phyloP scores from a whole-genome alignment of 2,329 filamentous ascomycete species.

The Colletotrichum gloeosporioides region DNA sequence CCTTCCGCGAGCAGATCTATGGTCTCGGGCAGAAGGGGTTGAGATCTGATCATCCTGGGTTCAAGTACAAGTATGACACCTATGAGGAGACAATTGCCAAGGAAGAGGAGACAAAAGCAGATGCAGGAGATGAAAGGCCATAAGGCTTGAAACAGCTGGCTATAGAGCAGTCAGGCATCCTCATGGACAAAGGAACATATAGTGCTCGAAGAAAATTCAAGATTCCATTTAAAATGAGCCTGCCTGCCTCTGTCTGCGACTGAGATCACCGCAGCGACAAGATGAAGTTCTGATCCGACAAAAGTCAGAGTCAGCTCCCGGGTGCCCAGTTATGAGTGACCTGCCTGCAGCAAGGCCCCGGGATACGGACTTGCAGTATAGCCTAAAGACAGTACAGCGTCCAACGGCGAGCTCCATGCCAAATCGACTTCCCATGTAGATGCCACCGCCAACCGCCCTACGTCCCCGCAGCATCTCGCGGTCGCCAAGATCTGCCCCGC shows the following conservation, averaged over 20 bases:
- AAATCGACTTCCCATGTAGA: neutral
- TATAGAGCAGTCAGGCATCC: neutral
- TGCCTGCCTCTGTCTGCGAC: too few relatives aligned
- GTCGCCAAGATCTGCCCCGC: neutral
- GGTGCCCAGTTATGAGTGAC: neutral
- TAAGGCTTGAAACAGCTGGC: neutral
- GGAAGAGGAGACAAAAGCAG: neutral
- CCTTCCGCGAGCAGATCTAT: constrained; percentile 6
- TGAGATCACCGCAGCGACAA: neutral
- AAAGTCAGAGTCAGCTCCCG: neutral
- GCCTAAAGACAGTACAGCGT: neutral
- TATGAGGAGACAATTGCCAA: neutral
- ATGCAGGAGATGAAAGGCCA: too few relatives aligned
- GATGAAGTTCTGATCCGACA: neutral
- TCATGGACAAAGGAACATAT: neutral
- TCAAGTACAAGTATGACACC: constrained; percentile 4
- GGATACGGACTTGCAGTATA: neutral
- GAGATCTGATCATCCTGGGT: neutral
- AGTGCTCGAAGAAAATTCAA: neutral
- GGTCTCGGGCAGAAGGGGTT: neutral
- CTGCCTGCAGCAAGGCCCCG: neutral
- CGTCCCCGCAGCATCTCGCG: neutral
- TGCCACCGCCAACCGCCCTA: neutral
- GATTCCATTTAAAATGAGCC: too few relatives aligned
- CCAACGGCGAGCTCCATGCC: neutral